These are phyloP conservation scores for Fagopyrum tataricum DNA, from an alignment of 148 eudicot species.

Conservation along the genomic window DNA sequence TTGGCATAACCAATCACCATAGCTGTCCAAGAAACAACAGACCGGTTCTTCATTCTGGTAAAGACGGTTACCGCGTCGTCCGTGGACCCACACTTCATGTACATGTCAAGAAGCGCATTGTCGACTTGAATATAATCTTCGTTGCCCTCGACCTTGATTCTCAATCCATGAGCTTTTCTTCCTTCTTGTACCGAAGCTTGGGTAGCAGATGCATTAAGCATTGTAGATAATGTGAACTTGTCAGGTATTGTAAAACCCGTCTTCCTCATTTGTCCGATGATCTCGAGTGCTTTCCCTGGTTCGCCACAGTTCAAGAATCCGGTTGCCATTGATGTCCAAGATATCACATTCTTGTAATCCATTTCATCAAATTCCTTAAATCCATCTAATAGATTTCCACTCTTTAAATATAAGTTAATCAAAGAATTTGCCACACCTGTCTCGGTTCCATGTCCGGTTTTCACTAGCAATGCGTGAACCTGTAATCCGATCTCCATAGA, in stretches of 20 bases:
- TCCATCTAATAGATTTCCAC: constrained; percentile 31
- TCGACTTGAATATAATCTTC: constrained; percentile 50
- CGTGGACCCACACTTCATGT: constrained; percentile 61
- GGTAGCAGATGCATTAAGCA: constrained; percentile 54
- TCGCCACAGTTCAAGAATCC: constrained; percentile 51
- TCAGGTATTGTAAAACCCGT: constrained; percentile 35
- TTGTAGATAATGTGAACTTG: constrained; percentile 47
- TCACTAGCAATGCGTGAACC: constrained; percentile 51
- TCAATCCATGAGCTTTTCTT: constrained; percentile 45
- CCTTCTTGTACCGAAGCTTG: constrained; percentile 50
- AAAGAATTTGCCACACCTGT: constrained; percentile 60
- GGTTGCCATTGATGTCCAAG: constrained; percentile 63
- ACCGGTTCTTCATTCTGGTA: constrained; percentile 32
- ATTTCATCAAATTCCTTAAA: constrained; percentile 49
- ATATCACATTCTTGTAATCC: constrained; percentile 32
- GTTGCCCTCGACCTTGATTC: constrained; percentile 39
- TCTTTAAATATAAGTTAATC: constrained; percentile 51
- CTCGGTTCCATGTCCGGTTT: constrained; percentile 54
- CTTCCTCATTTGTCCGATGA: constrained; percentile 45
- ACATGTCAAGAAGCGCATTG: constrained; percentile 68
- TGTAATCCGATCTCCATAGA: constrained; percentile 35
- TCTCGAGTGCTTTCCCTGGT: constrained; percentile 41
- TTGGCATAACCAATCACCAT: constrained; percentile 63
- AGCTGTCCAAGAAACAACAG: constrained; percentile 60
- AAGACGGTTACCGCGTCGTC: constrained; percentile 38